Percentiles rank a stretch among this genome's conserved stretches.
Conservation (phyloP, 495 filamentous ascomycete genomes). For the Mytilinidion resinicola region DNA sequence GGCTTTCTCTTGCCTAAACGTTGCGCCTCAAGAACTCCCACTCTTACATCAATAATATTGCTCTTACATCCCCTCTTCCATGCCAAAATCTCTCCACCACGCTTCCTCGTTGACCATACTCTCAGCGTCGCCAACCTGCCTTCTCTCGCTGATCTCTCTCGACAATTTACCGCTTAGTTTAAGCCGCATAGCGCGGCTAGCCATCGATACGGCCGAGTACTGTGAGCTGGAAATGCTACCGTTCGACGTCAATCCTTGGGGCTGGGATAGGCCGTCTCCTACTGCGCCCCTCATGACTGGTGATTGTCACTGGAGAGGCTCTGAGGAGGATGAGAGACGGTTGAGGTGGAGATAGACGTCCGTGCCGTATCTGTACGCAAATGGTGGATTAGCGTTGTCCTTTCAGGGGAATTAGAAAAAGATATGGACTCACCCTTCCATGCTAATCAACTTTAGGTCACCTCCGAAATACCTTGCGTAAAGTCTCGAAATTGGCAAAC, state of each 20-base stretch:
- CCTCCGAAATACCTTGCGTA: constrained; percentile 98
- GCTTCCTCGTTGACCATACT: constrained; percentile 49
- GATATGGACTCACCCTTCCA: constrained; percentile 78
- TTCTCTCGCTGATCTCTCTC: constrained; percentile 69
- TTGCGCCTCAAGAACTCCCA: background rate
- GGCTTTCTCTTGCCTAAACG: background rate
- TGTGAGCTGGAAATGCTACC: constrained; percentile 2
- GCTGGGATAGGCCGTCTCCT: constrained; percentile 18
- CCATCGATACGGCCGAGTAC: constrained; percentile 18
- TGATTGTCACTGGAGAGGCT: constrained; percentile 97
- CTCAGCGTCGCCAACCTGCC: constrained; percentile 82
- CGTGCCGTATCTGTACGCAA: constrained; percentile 74
- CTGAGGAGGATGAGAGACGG: constrained; percentile 86
- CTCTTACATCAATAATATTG: background rate
- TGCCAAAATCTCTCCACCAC: constrained; percentile 38
- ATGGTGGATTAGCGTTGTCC: background rate
- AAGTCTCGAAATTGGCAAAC: constrained; percentile 82
- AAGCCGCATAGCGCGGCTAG: constrained; percentile 41
- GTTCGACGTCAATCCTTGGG: constrained; percentile 83
- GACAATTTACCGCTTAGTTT: constrained; percentile 55
- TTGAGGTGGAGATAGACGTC: constrained; percentile 98
- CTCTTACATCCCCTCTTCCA: constrained; percentile 36
- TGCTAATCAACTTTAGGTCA: constrained; percentile 94
- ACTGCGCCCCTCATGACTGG: constrained; percentile 81
- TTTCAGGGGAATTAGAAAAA: background rate